These are phyloP conservation scores for Colletotrichum echinochloae DNA, from an alignment of 2,329 filamentous ascomycete species.

Conservation along the genomic window DNA sequence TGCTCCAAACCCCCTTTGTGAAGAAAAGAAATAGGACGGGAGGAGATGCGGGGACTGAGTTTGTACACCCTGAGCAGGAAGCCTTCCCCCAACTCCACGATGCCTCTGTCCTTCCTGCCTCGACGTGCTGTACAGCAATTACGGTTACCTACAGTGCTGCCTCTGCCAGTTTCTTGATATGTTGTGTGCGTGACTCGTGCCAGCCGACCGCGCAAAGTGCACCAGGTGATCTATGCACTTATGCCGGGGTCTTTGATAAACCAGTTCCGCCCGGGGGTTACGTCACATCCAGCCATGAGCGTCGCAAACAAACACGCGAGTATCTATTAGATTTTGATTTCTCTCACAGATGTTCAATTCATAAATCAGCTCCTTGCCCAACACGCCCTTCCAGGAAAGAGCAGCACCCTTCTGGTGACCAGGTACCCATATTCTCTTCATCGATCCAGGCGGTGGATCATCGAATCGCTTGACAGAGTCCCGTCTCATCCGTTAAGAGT, in stretches of 20 bases:
- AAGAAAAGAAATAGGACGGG: not conserved
- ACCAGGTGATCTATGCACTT: not conserved
- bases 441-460: not conserved
- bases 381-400: not conserved
- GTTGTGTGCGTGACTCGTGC: not conserved
- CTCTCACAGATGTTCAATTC: not conserved
- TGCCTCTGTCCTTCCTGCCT: not conserved
- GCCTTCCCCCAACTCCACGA: not conserved
- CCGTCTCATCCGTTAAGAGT: not conserved
- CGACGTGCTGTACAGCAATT: no score
- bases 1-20: not conserved
- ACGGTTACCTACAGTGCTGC: no score
- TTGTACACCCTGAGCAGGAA: not conserved
- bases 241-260: not conserved
- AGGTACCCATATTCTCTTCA: not conserved
- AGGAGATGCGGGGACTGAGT: not conserved
- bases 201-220: not conserved
- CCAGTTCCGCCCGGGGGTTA: not conserved
- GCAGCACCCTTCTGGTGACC: not conserved
- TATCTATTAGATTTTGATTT: constrained; percentile 36
- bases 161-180: not conserved
- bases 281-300: not conserved
- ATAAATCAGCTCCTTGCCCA: constrained; percentile 12
- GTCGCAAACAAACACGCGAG: constrained; percentile 7
- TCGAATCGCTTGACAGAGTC: constrained; percentile 3